A percentile compares a stretch with the other conserved stretches of the same genome.
These are phyloP conservation scores for Sorghum bicolor DNA, from an alignment of 176 grass and related monocot species.

Conservation along the genomic window DNA sequence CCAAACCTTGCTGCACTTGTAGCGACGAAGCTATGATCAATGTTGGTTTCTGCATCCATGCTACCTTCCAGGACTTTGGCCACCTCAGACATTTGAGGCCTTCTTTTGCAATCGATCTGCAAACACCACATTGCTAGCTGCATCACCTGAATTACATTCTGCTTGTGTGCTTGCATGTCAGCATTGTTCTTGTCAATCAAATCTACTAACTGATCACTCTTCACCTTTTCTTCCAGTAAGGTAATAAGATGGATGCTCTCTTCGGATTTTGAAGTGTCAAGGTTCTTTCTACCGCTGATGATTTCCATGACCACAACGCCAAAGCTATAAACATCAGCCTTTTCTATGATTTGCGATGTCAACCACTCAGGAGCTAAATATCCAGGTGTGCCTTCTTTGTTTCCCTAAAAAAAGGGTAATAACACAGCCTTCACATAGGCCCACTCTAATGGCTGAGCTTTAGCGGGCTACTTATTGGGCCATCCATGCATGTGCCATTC, in stretches of 20 bases:
- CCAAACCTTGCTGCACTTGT: not conserved
- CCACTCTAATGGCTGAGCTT: too few species aligned
- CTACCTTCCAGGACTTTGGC: slow-evolving; percentile 49
- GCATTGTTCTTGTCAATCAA: slow-evolving; percentile 13
- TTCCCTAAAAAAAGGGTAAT: too few species aligned
- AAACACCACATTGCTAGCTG: slow-evolving; percentile 54
- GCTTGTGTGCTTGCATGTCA: slow-evolving; percentile 9
- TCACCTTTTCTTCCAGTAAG: slow-evolving; percentile 36
- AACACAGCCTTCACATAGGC: too few species aligned
- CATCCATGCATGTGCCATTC: too few species aligned
- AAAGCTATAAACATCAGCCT: slow-evolving; percentile 57
- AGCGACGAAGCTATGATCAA: slow-evolving; percentile 28
- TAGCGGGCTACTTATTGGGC: too few species aligned
- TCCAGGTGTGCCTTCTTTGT: slow-evolving; percentile 48
- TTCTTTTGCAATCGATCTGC: slow-evolving; percentile 32
- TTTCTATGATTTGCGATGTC: slow-evolving; percentile 47
- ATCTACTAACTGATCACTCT: slow-evolving; percentile 12
- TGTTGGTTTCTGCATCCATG: slow-evolving; percentile 1
- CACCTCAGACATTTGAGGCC: slow-evolving; percentile 53
- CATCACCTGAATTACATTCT: slow-evolving; percentile 36
- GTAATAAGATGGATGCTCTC: slow-evolving; percentile 38
- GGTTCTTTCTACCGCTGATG: slow-evolving; percentile 40
- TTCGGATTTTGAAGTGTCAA: slow-evolving; percentile 33
- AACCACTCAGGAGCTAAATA: slow-evolving; percentile 59
- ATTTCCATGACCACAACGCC: slow-evolving; percentile 58